phyloP scores from a whole-genome alignment of 2,329 filamentous ascomycete genomes.

The Lachnellula occidentalis region DNA sequence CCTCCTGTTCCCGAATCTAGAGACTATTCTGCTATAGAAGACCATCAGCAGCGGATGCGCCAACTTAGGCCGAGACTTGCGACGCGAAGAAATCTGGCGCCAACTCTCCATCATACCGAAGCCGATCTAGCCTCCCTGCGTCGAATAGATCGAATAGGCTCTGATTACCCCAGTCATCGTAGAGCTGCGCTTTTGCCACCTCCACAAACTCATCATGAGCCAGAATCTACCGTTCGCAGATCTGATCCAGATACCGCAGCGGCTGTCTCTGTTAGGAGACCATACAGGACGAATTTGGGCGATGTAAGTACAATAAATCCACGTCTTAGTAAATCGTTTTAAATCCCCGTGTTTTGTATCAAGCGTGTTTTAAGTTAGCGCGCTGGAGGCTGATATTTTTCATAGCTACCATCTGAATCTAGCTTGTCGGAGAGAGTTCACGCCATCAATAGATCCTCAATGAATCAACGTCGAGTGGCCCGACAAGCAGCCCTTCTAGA shows the following conservation, averaged over 20 bases:
- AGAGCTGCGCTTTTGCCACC: constrained; percentile 17
- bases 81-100: constrained; percentile 14
- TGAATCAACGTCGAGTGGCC: neutral
- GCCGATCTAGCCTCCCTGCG: constrained; percentile 15
- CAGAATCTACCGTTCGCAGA: constrained; percentile 1
- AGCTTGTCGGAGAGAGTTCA: constrained; percentile 15
- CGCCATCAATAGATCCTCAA: constrained; percentile 15
- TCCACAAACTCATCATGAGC: constrained; percentile 2
- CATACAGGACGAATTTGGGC: neutral
- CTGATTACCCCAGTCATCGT: constrained; percentile 16
- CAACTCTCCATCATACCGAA: constrained; percentile 23
- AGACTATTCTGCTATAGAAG: constrained; percentile 22
- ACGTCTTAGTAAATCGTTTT: neutral
- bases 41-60: constrained; percentile 16
- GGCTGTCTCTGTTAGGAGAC: neutral
- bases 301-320: neutral
- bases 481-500: constrained; percentile 42
- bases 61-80: constrained; percentile 18
- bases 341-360: too few species aligned
- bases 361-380: neutral
- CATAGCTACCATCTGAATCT: constrained; percentile 1
- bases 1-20: constrained; percentile 28
- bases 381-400: neutral
- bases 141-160: too few species aligned
- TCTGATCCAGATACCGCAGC: neutral